Percentiles rank a stretch among this genome's conserved stretches.
Conservation (phyloP, 495 filamentous ascomycete genomes). For the Cetradonia linearis region DNA sequence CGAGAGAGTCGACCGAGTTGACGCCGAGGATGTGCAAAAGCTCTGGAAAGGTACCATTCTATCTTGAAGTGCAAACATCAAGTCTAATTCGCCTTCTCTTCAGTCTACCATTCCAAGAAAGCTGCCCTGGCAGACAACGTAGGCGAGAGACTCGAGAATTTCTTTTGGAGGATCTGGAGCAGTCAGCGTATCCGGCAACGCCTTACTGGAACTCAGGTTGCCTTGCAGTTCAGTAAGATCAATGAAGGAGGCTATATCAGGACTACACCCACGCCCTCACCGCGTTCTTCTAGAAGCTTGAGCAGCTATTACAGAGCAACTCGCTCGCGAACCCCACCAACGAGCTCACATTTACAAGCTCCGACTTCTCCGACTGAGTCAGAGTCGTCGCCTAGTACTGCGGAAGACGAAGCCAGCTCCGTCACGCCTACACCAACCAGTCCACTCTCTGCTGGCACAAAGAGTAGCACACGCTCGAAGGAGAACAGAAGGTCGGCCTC, state of each 20-base stretch:
- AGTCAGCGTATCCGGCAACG: slow-evolving; percentile 27
- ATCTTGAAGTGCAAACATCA: not conserved
- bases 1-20: slow-evolving; percentile 27
- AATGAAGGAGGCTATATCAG: slow-evolving; percentile 27
- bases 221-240: slow-evolving; percentile 36
- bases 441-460: slow-evolving; percentile 5
- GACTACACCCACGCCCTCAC: slow-evolving; percentile 26
- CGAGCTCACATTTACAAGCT: not conserved
- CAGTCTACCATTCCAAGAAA: slow-evolving; percentile 38
- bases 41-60: slow-evolving; percentile 40
- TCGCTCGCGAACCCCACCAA: not conserved
- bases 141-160: slow-evolving; percentile 40
- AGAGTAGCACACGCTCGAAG: not conserved
- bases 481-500: slow-evolving; percentile 7
- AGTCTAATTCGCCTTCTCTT: not conserved
- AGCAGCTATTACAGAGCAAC: slow-evolving; percentile 7
- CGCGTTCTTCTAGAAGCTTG: slow-evolving; percentile 18
- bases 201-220: slow-evolving; percentile 31
- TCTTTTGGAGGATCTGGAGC: slow-evolving; percentile 47
- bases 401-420: slow-evolving; percentile 2
- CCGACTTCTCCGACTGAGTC: slow-evolving; percentile 8
- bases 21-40: slow-evolving; percentile 32
- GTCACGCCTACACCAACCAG: slow-evolving; percentile 18
- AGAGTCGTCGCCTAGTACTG: not conserved
- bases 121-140: slow-evolving; percentile 32